phyloP scores from a whole-genome alignment of 2,329 filamentous ascomycete genomes.

The Hymenoscyphus infarciens region DNA sequence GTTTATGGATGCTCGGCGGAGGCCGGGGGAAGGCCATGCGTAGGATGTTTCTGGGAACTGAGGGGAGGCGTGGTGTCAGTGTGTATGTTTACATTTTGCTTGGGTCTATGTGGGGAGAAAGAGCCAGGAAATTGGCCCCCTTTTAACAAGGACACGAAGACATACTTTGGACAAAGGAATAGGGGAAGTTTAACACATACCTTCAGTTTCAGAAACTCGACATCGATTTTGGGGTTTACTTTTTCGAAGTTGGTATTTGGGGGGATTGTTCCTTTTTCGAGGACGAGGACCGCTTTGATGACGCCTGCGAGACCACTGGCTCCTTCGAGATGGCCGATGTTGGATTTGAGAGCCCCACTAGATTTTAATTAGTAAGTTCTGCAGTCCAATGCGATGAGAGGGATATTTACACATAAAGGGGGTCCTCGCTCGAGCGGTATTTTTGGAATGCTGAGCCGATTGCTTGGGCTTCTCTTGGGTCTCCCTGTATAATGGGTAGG shows the following conservation, averaged over 20 bases:
- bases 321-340: slow-evolving; percentile 36
- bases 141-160: too few species aligned
- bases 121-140: too few species aligned
- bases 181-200: neutral
- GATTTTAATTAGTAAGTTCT: neutral
- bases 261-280: slow-evolving; percentile 40
- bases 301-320: slow-evolving; percentile 37
- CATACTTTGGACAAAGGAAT: too few species aligned
- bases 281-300: slow-evolving; percentile 39
- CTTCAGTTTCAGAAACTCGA: slow-evolving; percentile 32
- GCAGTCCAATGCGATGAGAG: neutral
- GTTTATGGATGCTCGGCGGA: slow-evolving; percentile 25
- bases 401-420: slow-evolving; percentile 16
- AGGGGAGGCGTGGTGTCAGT: too few species aligned
- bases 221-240: slow-evolving; percentile 34
- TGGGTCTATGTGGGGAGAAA: slow-evolving; percentile 11
- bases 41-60: too few species aligned
- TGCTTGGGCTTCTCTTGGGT: slow-evolving; percentile 14
- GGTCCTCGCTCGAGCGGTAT: neutral
- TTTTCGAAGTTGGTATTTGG: slow-evolving; percentile 40
- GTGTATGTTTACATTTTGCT: neutral
- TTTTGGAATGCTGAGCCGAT: neutral
- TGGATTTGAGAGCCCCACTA: slow-evolving; percentile 34
- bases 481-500: neutral
- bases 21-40: slow-evolving; percentile 13